Conservation (phyloP, 257 asterid species). For the Solanum phureja region DNA sequence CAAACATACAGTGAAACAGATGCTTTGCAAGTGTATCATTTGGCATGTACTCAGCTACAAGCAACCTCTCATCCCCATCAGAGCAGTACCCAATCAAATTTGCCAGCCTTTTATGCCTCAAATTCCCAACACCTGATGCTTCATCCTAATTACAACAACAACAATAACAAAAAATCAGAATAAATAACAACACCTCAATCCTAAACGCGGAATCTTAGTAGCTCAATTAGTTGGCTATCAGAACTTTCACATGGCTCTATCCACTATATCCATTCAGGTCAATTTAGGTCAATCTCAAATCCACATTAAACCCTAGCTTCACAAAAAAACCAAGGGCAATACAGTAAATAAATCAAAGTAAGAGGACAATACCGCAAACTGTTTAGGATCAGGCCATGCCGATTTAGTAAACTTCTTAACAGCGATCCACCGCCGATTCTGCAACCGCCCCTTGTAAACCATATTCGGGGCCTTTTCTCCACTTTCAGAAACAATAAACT, state of each 20-base stretch:
- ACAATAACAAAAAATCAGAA: slow-evolving; percentile 1
- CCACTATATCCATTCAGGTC: neutral
- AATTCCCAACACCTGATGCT: slow-evolving; percentile 91
- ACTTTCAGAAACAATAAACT: slow-evolving; percentile 80
- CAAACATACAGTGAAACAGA: slow-evolving; percentile 89
- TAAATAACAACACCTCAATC: neutral
- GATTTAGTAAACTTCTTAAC: slow-evolving; percentile 76
- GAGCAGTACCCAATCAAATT: slow-evolving; percentile 96
- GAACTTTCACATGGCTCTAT: neutral
- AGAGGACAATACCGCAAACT: slow-evolving; percentile 51
- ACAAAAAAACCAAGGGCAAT: slow-evolving; percentile 1
- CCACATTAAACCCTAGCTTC: slow-evolving; percentile 8
- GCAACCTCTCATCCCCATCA: slow-evolving; percentile 95
- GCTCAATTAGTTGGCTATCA: neutral
- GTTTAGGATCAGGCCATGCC: slow-evolving; percentile 98
- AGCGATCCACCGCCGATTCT: slow-evolving; percentile 85
- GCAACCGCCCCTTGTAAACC: slow-evolving; percentile 75
- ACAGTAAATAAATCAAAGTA: neutral
- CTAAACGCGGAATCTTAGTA: neutral
- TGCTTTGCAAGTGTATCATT: slow-evolving; percentile 97
- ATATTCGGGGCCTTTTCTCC: slow-evolving; percentile 94
- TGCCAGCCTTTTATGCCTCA: slow-evolving; percentile 93
- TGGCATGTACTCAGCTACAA: slow-evolving; percentile 93
- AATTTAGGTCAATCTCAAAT: neutral
- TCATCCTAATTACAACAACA: slow-evolving; percentile 46